A percentile compares a stretch with the other conserved stretches of the same genome.
Evolutionary conservation across 2,329 filamentous ascomycete genomes (phyloP).

Genomic region (Aspergillus fijiensis): DNA sequence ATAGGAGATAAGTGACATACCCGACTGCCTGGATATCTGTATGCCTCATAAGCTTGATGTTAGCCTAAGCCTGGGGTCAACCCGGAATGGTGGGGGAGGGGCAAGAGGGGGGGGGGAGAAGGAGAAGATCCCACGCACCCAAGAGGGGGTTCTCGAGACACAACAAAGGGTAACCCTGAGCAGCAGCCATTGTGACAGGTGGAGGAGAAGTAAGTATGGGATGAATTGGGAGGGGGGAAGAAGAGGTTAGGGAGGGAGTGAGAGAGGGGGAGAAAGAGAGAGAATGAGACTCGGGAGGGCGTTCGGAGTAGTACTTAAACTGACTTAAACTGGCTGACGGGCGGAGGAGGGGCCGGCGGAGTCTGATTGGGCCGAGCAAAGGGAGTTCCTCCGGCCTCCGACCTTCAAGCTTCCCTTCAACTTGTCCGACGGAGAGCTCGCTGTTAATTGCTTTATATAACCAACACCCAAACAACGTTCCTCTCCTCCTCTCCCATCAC

Average conservation of each 20-base stretch:
- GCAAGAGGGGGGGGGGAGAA: neutral
- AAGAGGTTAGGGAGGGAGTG: constrained; percentile 13
- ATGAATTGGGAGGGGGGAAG: constrained; percentile 6
- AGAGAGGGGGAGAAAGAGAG: constrained; percentile 12
- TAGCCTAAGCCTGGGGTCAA: constrained; percentile 25
- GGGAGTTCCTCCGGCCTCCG: constrained; percentile 3
- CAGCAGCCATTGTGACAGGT: constrained; percentile 63
- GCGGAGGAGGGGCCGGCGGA: constrained; percentile 14
- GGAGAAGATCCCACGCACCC: constrained; percentile 51
- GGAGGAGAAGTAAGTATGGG: constrained; percentile 9
- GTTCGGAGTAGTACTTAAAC: constrained; percentile 1
- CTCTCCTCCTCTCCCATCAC: no score
- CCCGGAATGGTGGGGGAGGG: neutral
- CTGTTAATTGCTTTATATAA: no score
- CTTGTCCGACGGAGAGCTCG: no score
- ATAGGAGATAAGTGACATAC: constrained; percentile 42
- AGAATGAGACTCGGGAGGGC: neutral
- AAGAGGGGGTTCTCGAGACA: constrained; percentile 97
- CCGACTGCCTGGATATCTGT: constrained; percentile 83
- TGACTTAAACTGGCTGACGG: constrained; percentile 6
- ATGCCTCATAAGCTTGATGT: constrained; percentile 11
- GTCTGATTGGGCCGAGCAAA: constrained; percentile 10
- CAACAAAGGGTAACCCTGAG: constrained; percentile 82
- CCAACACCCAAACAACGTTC: neutral
- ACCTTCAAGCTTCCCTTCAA: neutral